Evolutionary conservation across 2,329 filamentous ascomycete genomes (phyloP), one percentile per base, ranked within the genome.

Genomic region (Pochonia chlamydosporia): DNA sequence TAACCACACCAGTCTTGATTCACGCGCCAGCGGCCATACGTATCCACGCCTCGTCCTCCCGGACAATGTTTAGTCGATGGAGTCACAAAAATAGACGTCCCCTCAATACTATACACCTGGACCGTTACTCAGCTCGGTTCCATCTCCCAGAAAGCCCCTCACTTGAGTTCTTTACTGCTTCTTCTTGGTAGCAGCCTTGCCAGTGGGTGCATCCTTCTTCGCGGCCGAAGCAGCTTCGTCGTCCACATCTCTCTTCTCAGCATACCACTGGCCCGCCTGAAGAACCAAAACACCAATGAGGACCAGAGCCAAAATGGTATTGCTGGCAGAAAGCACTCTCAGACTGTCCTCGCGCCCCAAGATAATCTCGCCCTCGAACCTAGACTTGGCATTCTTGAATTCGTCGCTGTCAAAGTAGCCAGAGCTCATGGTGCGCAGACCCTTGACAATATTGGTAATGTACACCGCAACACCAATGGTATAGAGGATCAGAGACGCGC

Each of bases 261-360:
- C 93, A 71, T 99, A 99, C 93, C 92, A 97, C 77, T 97, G 89
- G 10, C 93, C 93, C 18, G 89, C 89, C 79, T 99, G 93, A 61
- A 99, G 71, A 28, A 96, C 88, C 54, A 99, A 66, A 9, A 99
- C 88, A 5, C 93, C 93, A 3, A 97, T 84, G 45, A 99, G 71
- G 25, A 99, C 89, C 39, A 99, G 78, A 30, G 92, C 93, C 48
- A 97, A 70, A 63, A 99, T 99, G 3, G 93, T 97, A 69, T 99
- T 96, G 67, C 89, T 96, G 7, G 93, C 93, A 26, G 90, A 83
- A 59, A 97, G 74, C 14, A 99, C 92, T 72, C 89, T 87, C 58
- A 99, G 71, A 60, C 84, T 92, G 65, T 99, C 93, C 70, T 96
- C 90, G 23, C 91, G 74, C 3, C 85, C 85, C 33, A 99, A 74